Conservation (phyloP, 228 moss, liverwort and hornwort species). For the Sphagnum magellanicum region DNA sequence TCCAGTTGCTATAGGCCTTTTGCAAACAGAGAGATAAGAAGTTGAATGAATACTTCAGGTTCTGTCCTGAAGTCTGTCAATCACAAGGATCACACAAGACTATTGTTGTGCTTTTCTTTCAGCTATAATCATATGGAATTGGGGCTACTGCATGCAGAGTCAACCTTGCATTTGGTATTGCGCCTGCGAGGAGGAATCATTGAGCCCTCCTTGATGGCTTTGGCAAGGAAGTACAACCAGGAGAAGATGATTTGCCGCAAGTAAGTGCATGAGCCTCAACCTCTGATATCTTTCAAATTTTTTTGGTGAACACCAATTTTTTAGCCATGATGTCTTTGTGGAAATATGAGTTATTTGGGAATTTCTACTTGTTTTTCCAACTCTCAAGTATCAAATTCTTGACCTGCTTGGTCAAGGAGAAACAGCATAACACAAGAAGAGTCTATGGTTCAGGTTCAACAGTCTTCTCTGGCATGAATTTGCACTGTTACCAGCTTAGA, state of each 20-base stretch:
- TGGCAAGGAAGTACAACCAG: slow-evolving; percentile 45
- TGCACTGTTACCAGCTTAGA: too few species aligned
- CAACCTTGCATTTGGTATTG: slow-evolving; percentile 27
- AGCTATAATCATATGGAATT: slow-evolving; percentile 2
- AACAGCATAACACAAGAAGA: too few species aligned
- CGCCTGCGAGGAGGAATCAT: slow-evolving; percentile 26
- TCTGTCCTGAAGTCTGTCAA: neutral
- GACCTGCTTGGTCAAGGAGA: too few species aligned
- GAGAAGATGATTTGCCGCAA: slow-evolving; percentile 38
- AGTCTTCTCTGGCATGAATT: too few species aligned
- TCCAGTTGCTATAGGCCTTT: neutral
- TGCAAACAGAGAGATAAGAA: neutral
- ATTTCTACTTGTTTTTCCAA: too few species aligned
- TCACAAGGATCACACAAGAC: neutral
- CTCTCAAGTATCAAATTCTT: too few species aligned
- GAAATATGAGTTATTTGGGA: neutral
- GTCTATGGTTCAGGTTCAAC: too few species aligned
- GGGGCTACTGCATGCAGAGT: slow-evolving; percentile 9
- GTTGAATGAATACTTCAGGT: too few species aligned
- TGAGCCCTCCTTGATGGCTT: slow-evolving; percentile 32
- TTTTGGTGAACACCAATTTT: neutral
- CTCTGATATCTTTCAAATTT: neutral
- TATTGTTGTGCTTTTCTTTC: neutral
- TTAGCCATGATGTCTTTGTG: neutral
- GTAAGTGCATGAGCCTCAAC: slow-evolving; percentile 10